Evolutionary conservation across 192 early-diverging fungal species (phyloP), one percentile per base, ranked within the genome.

Genomic region (Cetraspora pellucida): DNA sequence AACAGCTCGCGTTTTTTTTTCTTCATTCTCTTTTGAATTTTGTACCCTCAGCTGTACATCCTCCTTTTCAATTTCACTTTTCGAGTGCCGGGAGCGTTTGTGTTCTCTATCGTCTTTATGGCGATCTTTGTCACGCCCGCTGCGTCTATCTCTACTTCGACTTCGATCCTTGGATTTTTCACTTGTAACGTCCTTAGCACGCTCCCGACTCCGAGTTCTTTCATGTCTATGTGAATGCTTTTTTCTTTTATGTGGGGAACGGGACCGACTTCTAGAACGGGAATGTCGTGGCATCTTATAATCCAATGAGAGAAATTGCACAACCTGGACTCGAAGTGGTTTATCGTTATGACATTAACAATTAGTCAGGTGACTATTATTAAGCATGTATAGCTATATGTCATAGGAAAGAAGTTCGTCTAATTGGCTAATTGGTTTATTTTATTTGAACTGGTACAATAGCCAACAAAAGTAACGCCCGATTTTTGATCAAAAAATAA

Each of bases 21-120:
- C 31, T 43, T 77, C 74, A 37, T 60, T 73, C 37, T 75, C 78
- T 43, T 78, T 75, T 75, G 75, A 59, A 64, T 77, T 17, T 28
- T 81, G 74, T 11, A 73, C 59, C 50, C 46, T 72, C 60, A 46
- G 25, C 64, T 57, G 44, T 43, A 59, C 63, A 31, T 68, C 73
- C 72, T 68, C 77, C 79, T 43, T 83, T 65, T 77, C 82, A 69
- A 72, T 74, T 69, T 69, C 79, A 74, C 10, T 50, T 74, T 60
- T 69, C 10, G 79, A 77, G 25, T 74, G 75, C 16, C 76, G 74
- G 44, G 81, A 59, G 50, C 77, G 58, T 28, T 83, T 74, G 49
- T 77, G 80, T 30, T 88, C 82, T 31, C 81, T 72, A 37, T 82
- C 78, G 17, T 87, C 88, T 70, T 82, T 77, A 59, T 83, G 75